Conservation (phyloP, 1,139 yeast species). For the Yamadazyma spencermartinsiae region DNA sequence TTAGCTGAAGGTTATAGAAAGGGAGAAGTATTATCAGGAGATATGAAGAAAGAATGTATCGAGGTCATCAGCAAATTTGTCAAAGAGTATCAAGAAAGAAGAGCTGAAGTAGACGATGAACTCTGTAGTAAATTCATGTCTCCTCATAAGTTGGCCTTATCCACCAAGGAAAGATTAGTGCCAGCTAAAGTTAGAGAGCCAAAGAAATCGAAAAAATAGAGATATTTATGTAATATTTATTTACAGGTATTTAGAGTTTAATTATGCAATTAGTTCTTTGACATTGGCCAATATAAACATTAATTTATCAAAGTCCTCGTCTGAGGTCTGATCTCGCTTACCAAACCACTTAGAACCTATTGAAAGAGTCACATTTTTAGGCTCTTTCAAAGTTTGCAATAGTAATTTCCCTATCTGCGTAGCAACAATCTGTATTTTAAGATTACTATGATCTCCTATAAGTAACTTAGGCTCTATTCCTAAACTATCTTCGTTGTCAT, state of each 20-base stretch:
- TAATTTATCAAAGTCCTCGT: conserved; percentile 42
- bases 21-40: conserved; percentile 90
- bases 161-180: conserved; percentile 68
- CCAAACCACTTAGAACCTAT: conserved; percentile 49
- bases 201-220: conserved; percentile 18
- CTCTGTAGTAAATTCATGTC: conserved; percentile 74
- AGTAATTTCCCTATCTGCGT: conserved; percentile 44
- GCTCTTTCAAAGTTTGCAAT: conserved; percentile 23
- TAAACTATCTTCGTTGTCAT: conserved; percentile 16
- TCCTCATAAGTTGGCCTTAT: conserved; percentile 80
- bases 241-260: background rate
- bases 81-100: conserved; percentile 74
- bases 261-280: conserved; percentile 20
- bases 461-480: conserved; percentile 42
- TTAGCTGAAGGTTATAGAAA: conserved; percentile 66
- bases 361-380: conserved; percentile 38
- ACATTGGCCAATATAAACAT: conserved; percentile 40
- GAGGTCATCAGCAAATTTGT: conserved; percentile 78
- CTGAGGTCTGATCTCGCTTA: conserved; percentile 30
- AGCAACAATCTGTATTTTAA: conserved; percentile 43
- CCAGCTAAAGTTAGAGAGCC: conserved; percentile 58
- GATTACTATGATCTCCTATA: conserved; percentile 41
- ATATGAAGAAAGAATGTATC: conserved; percentile 87
- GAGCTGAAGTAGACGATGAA: conserved; percentile 67
- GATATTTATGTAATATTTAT: background rate